Evolutionary conservation across 495 filamentous ascomycete genomes (phyloP).

Genomic region (Chaetomium cochliodes): DNA sequence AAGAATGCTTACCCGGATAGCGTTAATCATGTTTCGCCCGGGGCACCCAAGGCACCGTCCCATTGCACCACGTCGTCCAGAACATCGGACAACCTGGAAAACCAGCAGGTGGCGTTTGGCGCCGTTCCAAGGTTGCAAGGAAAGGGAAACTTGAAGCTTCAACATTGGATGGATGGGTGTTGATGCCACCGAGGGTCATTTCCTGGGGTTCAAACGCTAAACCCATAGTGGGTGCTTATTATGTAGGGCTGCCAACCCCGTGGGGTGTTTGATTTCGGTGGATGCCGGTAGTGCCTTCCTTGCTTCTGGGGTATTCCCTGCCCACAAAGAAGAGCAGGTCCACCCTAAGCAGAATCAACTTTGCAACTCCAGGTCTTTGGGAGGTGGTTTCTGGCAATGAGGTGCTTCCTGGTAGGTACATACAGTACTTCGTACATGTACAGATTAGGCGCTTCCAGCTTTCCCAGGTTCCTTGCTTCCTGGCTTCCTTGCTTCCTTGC

Average conservation of each 20-base stretch:
- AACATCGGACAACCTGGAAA: background rate
- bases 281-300: conserved; percentile 4
- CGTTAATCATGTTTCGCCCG: background rate
- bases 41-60: background rate
- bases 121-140: background rate
- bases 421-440: too few species aligned
- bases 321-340: background rate
- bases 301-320: conserved; percentile 1
- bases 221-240: background rate
- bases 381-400: too few species aligned
- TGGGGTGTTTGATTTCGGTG: background rate
- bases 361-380: background rate
- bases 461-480: background rate
- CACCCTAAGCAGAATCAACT: conserved; percentile 8
- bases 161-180: background rate
- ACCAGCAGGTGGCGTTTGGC: background rate
- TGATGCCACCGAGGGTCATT: background rate
- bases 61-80: background rate
- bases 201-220: conserved; percentile 1
- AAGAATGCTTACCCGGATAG: background rate
- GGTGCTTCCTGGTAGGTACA: background rate
- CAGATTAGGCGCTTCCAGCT: too few species aligned
- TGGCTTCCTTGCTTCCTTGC: too few species aligned
- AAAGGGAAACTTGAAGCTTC: background rate
- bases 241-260: background rate